Base-by-base conservation (phyloP, 2,329 filamentous ascomycete genomes). In the Hirsutella minnesotensis region DNA sequence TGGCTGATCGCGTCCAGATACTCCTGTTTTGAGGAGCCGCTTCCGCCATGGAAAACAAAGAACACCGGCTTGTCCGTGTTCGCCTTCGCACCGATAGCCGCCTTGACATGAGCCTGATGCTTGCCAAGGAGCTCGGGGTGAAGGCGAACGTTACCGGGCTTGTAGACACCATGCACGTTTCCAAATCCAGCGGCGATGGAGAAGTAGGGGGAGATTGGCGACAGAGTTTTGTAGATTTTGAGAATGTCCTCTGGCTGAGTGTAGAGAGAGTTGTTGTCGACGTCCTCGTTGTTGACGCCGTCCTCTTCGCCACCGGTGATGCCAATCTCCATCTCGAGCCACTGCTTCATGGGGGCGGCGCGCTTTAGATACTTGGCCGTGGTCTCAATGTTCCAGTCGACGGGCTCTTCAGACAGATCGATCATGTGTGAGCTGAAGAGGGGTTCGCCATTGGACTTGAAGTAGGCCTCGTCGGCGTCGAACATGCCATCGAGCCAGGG, bases 11-110 rank as follows among this genome's bases (percentile, higher is more conserved):
- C 90, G 56, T 87, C 79, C 50, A 73, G 75, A 77, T 85, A 98
- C 72, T 98, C 92, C 56, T 86, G 68, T 75, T 95, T 94, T 64
- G 77, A 75, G 52, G 86, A 94, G 54, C 92, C 92, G 51, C 86
- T 94, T 58, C 92, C 92, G 60, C 92, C 92, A 77, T 98, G 92
- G 84, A 98, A 98, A 66, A 98, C 92, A 60, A 98, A 87, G 81
- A 89, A 96, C 62, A 96, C 86, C 54, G 92, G 92, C 83, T 95
- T 95, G 62, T 85, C 76, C 52, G 85, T 95, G 62, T 85, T 76
- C 52, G 85, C 77, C 56, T 75, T 70, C 57, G 77, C 69, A 53
- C 68, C 66, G 51, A 82, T 79, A 73, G 94, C 78, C 68, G 90
- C 79, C 68, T 86, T 79, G 66, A 95, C 86, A 67, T 84, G 87